Percentiles rank a stretch among this genome's conserved stretches.
phyloP scores from a whole-genome alignment of 352 stramenopile genomes.

The Pythium phragmiticola region DNA sequence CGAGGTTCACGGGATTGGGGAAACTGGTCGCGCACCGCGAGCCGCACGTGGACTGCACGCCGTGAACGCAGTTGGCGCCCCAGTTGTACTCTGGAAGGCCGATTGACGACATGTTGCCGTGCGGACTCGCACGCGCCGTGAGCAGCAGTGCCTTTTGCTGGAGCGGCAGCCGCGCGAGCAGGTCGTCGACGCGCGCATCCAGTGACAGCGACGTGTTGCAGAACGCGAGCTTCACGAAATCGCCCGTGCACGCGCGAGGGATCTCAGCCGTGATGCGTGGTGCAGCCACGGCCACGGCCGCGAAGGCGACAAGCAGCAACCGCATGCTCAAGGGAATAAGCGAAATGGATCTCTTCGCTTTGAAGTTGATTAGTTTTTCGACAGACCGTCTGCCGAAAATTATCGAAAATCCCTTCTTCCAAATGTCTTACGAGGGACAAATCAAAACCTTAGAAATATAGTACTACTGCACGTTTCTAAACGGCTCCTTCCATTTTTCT shows the following conservation, averaged over 20 bases:
- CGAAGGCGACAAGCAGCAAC: neutral
- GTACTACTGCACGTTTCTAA: neutral
- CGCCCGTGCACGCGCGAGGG: slow-evolving; percentile 48
- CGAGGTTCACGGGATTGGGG: slow-evolving; percentile 88
- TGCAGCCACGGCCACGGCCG: neutral
- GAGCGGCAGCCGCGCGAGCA: slow-evolving; percentile 69
- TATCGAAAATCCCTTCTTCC: neutral
- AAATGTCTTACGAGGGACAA: neutral
- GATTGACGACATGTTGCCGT: slow-evolving; percentile 75
- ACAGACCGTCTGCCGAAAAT: neutral
- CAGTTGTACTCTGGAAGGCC: slow-evolving; percentile 91
- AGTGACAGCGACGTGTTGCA: slow-evolving; percentile 72
- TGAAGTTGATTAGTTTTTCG: slow-evolving; percentile 7
- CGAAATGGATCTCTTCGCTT: slow-evolving; percentile 5
- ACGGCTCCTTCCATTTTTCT: neutral
- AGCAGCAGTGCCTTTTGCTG: slow-evolving; percentile 71
- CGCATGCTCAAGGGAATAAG: neutral
- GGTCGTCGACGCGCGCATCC: slow-evolving; percentile 65
- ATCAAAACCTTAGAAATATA: neutral
- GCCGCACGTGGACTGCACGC: slow-evolving; percentile 83
- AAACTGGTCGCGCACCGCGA: slow-evolving; percentile 88
- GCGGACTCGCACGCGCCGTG: slow-evolving; percentile 63
- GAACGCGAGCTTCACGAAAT: slow-evolving; percentile 54
- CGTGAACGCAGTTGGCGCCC: slow-evolving; percentile 93
- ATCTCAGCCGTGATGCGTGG: slow-evolving; percentile 28